Evolutionary conservation across 2,329 filamentous ascomycete species (phyloP).

Genomic region (Dothideomycetes sp.): DNA sequence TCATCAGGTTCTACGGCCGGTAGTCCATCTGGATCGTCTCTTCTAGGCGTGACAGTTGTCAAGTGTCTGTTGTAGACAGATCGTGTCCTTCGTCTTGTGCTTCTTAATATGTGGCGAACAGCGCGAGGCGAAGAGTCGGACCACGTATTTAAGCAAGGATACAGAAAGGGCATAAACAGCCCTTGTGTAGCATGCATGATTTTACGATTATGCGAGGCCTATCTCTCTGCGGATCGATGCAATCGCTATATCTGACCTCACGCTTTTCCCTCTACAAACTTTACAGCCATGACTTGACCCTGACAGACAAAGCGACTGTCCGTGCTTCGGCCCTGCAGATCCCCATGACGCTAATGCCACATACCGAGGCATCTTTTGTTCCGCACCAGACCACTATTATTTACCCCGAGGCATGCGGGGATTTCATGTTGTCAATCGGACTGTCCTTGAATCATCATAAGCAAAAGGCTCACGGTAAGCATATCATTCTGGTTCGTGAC

Average conservation of each 20-base stretch:
- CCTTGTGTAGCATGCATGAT: slow-evolving; percentile 9
- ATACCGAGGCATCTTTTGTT: neutral
- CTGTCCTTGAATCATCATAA: no score
- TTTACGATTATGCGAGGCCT: neutral
- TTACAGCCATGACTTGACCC: no score
- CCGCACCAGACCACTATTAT: no score
- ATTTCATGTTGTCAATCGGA: no score
- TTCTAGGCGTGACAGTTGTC: slow-evolving; percentile 3
- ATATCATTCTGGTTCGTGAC: no score
- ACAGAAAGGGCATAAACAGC: slow-evolving; percentile 34
- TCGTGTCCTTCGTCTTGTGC: slow-evolving; percentile 5
- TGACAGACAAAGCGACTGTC: no score
- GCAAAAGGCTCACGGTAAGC: no score
- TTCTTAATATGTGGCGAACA: slow-evolving; percentile 6
- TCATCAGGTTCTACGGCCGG: slow-evolving; percentile 1
- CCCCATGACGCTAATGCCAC: no score
- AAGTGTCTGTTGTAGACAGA: neutral
- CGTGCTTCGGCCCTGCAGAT: neutral
- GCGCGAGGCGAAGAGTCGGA: slow-evolving; percentile 3
- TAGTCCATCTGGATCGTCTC: slow-evolving; percentile 1
- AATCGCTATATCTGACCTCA: no score
- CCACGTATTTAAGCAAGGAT: slow-evolving; percentile 28
- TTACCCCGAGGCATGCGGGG: no score
- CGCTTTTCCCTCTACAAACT: neutral
- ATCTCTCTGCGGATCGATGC: no score